phyloP scores from a whole-genome alignment of 1,284 basidiomycete species.

The Fomitiporia mediterranea region DNA sequence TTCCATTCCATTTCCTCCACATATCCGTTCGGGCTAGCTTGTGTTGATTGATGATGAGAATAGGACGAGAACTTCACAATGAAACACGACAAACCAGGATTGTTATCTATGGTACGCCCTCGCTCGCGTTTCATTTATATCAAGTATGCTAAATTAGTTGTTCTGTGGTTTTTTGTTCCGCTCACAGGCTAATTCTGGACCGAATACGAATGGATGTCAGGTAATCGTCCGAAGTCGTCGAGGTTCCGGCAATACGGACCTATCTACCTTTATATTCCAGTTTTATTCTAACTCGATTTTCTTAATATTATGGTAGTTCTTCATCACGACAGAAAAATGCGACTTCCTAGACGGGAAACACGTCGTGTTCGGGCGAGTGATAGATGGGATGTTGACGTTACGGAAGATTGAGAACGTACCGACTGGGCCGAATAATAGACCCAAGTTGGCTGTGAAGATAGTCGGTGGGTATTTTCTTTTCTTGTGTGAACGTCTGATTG shows the following conservation, averaged over 20 bases:
- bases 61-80: conserved; percentile 93
- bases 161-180: background rate
- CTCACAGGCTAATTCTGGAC: conserved; percentile 83
- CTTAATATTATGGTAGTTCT: conserved; percentile 63
- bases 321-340: conserved; percentile 92
- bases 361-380: conserved; percentile 87
- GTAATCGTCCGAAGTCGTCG: conserved; percentile 33
- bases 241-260: background rate
- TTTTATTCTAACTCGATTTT: background rate
- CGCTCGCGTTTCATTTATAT: background rate
- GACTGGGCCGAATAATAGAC: conserved; percentile 83
- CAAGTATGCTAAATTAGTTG: background rate
- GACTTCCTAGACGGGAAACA: conserved; percentile 95
- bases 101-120: conserved; percentile 75
- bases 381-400: conserved; percentile 85
- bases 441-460: conserved; percentile 81
- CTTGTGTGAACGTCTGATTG: background rate
- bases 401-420: conserved; percentile 94
- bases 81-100: conserved; percentile 81
- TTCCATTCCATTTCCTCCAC: background rate
- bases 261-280: background rate
- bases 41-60: background rate
- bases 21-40: background rate
- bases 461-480: conserved; percentile 50
- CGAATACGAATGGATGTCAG: conserved; percentile 91